Evolutionary conservation across 2,329 filamentous ascomycete genomes (phyloP).

Genomic region (Beauveria asiatica): DNA sequence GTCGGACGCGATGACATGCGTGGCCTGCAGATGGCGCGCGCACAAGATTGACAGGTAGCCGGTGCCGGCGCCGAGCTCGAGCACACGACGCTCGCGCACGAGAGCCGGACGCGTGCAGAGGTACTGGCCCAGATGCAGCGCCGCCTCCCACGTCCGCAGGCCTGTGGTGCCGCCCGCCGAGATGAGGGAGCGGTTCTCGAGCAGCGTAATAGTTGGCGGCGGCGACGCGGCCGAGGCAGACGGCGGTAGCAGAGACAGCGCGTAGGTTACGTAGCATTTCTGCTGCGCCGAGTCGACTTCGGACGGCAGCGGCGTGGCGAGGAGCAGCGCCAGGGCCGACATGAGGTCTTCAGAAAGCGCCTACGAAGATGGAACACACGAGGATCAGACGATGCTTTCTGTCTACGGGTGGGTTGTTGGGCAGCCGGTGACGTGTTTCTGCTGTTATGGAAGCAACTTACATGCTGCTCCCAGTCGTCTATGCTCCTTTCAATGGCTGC

Average conservation of each 20-base stretch:
- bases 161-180: slow-evolving; percentile 67
- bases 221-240: neutral
- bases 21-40: slow-evolving; percentile 53
- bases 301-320: slow-evolving; percentile 54
- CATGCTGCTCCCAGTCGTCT: slow-evolving; percentile 76
- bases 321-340: slow-evolving; percentile 54
- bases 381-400: neutral
- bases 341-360: slow-evolving; percentile 78
- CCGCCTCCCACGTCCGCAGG: slow-evolving; percentile 73
- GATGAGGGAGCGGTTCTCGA: slow-evolving; percentile 62
- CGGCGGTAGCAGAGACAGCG: slow-evolving; percentile 27
- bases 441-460: slow-evolving; percentile 41
- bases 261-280: slow-evolving; percentile 69
- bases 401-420: neutral
- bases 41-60: slow-evolving; percentile 69
- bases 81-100: slow-evolving; percentile 46
- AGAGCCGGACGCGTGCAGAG: slow-evolving; percentile 41
- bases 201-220: slow-evolving; percentile 43
- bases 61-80: slow-evolving; percentile 71
- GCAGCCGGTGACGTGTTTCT: neutral
- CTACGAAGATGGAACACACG: slow-evolving; percentile 35
- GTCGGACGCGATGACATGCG: slow-evolving; percentile 60
- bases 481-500: slow-evolving; percentile 64
- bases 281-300: slow-evolving; percentile 59
- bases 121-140: slow-evolving; percentile 63